Percentiles rank a stretch among this genome's conserved stretches.
These are phyloP conservation scores for Chalara sp. DNA, from an alignment of 2,329 filamentous ascomycete species.

Conservation along the genomic window DNA sequence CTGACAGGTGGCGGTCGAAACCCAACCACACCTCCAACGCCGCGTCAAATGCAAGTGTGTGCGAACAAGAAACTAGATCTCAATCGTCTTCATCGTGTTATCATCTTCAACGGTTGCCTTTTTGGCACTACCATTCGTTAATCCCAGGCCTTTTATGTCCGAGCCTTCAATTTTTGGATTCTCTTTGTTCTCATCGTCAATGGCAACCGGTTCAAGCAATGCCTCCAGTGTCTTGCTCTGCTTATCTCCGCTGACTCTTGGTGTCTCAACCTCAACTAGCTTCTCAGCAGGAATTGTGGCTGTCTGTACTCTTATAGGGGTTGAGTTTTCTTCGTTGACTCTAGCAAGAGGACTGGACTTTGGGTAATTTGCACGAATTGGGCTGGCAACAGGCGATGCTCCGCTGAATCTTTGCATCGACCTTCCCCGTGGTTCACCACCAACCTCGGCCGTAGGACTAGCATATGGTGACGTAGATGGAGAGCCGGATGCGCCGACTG, in stretches of 20 bases:
- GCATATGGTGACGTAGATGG: conserved; percentile 55
- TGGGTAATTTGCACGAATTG: conserved; percentile 57
- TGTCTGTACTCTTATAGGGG: conserved; percentile 19
- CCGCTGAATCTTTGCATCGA: conserved; percentile 63
- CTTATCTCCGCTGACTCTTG: conserved; percentile 18
- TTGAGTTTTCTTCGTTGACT: conserved; percentile 59
- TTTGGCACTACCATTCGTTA: conserved; percentile 21
- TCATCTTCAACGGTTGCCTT: conserved; percentile 27
- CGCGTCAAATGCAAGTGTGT: conserved; percentile 12
- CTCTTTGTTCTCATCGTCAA: conserved; percentile 23
- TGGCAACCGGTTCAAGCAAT: conserved; percentile 19
- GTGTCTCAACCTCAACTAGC: conserved; percentile 29
- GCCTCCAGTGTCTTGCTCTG: conserved; percentile 21
- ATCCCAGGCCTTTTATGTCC: conserved; percentile 9
- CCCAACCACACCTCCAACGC: conserved; percentile 19
- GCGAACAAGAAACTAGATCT: conserved; percentile 21
- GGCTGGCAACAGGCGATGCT: conserved; percentile 56
- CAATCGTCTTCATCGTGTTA: conserved; percentile 29
- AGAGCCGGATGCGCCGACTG: conserved; percentile 32
- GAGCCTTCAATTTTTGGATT: conserved; percentile 16
- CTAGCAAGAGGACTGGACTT: conserved; percentile 68
- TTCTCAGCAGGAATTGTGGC: conserved; percentile 20
- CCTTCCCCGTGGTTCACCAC: conserved; percentile 58
- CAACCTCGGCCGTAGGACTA: conserved; percentile 53
- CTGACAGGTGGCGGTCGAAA: conserved; percentile 1